phyloP scores from a whole-genome alignment of 345 rosid species.

The Nasturtium officinale region DNA sequence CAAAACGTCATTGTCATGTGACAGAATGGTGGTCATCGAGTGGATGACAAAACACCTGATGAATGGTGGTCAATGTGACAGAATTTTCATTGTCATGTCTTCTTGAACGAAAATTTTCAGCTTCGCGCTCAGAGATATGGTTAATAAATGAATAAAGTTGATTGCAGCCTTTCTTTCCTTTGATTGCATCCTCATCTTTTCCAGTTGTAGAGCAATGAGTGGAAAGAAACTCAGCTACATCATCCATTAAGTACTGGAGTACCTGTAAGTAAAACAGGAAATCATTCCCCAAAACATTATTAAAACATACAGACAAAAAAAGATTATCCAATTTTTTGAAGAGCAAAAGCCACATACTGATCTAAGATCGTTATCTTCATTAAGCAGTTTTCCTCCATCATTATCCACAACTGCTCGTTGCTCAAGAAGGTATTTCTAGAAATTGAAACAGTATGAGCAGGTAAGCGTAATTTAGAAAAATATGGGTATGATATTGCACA shows the following conservation, averaged over 20 bases:
- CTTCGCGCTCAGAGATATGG: conserved; percentile 67
- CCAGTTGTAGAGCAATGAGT: conserved; percentile 45
- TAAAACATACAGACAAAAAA: conserved; percentile 3
- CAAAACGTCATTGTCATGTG: no score
- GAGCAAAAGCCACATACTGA: conserved; percentile 63
- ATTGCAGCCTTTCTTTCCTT: conserved; percentile 61
- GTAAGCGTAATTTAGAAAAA: conserved; percentile 3
- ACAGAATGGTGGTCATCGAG: no score
- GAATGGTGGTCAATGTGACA: conserved; percentile 91
- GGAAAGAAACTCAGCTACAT: conserved; percentile 76
- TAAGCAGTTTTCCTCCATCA: conserved; percentile 86
- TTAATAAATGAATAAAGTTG: conserved; percentile 63
- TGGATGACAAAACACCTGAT: conserved; percentile 68
- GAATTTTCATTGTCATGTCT: conserved; percentile 77
- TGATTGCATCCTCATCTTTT: conserved; percentile 40
- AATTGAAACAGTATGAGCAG: conserved; percentile 32
- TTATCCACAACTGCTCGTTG: conserved; percentile 78
- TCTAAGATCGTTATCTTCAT: conserved; percentile 93
- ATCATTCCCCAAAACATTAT: conserved; percentile 12
- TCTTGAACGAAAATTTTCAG: conserved; percentile 70
- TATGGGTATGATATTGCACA: conserved; percentile 1
- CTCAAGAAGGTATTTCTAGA: conserved; percentile 88
- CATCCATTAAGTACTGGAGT: conserved; percentile 86
- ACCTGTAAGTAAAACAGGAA: conserved; percentile 65
- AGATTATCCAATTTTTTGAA: background rate